phyloP scores from a whole-genome alignment of 768 basidiomycete genomes.

The Filobasidium wieringae region DNA sequence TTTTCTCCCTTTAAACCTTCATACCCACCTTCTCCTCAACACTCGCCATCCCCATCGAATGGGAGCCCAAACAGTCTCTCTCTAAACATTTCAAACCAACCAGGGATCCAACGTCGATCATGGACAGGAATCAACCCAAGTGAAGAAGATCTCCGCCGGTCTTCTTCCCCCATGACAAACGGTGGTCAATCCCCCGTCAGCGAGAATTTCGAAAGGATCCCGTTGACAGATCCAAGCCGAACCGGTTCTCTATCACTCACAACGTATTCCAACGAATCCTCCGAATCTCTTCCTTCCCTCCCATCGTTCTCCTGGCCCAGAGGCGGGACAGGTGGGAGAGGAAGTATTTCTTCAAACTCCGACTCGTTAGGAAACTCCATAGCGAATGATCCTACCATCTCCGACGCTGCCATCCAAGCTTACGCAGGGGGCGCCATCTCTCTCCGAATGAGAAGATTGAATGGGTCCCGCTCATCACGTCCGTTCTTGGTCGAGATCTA shows the following conservation, averaged over 20 bases:
- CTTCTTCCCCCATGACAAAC: too few relatives aligned
- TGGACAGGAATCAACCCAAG: constrained; percentile 2
- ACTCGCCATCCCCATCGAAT: too few relatives aligned
- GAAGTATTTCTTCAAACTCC: not conserved
- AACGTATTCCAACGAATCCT: not conserved
- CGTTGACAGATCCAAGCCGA: not conserved
- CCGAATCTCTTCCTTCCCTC: not conserved
- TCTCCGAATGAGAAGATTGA: not conserved
- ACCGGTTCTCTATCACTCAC: too few relatives aligned
- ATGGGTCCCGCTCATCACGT: not conserved
- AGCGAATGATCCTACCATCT: not conserved
- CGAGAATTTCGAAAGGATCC: not conserved
- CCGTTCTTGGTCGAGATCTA: not conserved
- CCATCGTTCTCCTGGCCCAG: not conserved
- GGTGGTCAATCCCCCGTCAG: too few relatives aligned
- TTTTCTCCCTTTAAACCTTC: too few relatives aligned
- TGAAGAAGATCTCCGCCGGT: not conserved
- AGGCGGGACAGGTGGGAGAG: not conserved
- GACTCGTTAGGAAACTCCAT: not conserved
- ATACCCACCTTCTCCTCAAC: too few relatives aligned
- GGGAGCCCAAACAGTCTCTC: too few relatives aligned
- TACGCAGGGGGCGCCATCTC: not conserved
- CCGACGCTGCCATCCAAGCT: not conserved
- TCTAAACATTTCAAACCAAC: too few relatives aligned
- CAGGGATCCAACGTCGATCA: not conserved